Conservation (phyloP, 2,329 filamentous ascomycete species). For the Colletotrichum somersetense region DNA sequence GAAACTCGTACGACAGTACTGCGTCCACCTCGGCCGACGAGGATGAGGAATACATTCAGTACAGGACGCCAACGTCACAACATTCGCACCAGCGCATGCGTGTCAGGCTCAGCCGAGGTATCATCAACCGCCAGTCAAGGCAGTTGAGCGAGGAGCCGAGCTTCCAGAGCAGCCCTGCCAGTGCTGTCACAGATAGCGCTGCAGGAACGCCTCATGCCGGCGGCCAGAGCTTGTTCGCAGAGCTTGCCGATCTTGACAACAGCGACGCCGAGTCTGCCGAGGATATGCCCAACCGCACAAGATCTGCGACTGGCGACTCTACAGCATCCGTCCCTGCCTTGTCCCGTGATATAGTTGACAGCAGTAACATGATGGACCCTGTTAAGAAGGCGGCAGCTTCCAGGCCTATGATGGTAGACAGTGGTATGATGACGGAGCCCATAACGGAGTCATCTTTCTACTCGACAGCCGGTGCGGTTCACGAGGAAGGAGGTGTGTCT, state of each 20-base stretch:
- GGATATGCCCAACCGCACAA: slow-evolving; percentile 67
- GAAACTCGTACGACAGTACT: slow-evolving; percentile 84
- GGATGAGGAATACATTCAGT: slow-evolving; percentile 65
- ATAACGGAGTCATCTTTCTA: slow-evolving; percentile 42
- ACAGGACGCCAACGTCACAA: slow-evolving; percentile 71
- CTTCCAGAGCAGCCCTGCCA: slow-evolving; percentile 71
- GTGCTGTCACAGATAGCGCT: slow-evolving; percentile 63
- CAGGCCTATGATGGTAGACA: slow-evolving; percentile 56
- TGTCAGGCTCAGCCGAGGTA: slow-evolving; percentile 76
- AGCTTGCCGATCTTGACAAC: slow-evolving; percentile 84
- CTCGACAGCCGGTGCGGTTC: slow-evolving; percentile 47
- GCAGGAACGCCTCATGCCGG: slow-evolving; percentile 62
- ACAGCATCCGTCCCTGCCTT: slow-evolving; percentile 62
- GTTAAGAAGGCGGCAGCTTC: slow-evolving; percentile 51
- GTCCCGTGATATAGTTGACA: slow-evolving; percentile 70
- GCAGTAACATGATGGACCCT: slow-evolving; percentile 71
- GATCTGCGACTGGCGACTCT: slow-evolving; percentile 63
- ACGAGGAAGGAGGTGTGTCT: slow-evolving; percentile 48
- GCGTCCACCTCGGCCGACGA: slow-evolving; percentile 87
- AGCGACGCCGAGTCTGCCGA: slow-evolving; percentile 78
- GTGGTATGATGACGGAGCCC: slow-evolving; percentile 59
- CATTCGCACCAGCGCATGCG: slow-evolving; percentile 77
- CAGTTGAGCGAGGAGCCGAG: slow-evolving; percentile 70
- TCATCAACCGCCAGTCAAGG: slow-evolving; percentile 70
- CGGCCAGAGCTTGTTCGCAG: slow-evolving; percentile 88